Conservation (phyloP, 2,329 filamentous ascomycete species). For the Fusarium metavorans region DNA sequence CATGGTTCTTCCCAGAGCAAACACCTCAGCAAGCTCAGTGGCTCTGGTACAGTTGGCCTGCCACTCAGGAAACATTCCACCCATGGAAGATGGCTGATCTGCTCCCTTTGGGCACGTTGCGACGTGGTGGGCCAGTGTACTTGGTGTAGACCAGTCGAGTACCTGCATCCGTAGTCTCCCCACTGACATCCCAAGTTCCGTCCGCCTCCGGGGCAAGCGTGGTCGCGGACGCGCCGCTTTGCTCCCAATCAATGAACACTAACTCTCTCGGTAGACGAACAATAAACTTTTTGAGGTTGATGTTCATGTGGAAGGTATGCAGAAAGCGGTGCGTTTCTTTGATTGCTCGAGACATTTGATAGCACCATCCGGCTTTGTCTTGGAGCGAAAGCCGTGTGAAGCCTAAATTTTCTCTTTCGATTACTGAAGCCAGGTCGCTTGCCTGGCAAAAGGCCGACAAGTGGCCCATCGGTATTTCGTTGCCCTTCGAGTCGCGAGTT, state of each 20-base stretch:
- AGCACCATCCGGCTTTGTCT: not conserved
- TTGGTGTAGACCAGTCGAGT: not conserved
- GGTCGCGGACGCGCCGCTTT: not conserved
- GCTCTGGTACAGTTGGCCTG: not conserved
- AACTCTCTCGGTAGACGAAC: too few species aligned
- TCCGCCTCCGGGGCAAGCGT: not conserved
- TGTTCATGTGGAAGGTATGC: conserved; percentile 1
- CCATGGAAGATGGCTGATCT: not conserved
- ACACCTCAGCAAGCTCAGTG: not conserved
- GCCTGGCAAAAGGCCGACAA: not conserved
- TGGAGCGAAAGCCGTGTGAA: not conserved
- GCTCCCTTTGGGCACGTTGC: not conserved
- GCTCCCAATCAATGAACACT: not conserved
- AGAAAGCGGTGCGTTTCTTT: not conserved
- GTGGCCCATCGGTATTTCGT: not conserved
- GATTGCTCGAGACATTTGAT: not conserved
- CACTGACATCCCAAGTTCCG: not conserved
- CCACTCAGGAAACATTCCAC: not conserved
- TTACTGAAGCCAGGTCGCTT: not conserved
- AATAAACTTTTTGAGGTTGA: too few species aligned
- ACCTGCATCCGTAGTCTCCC: not conserved
- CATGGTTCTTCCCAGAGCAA: not conserved
- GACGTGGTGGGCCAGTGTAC: not conserved
- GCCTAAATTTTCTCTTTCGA: not conserved
- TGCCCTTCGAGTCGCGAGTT: not conserved